Evolutionary conservation across 352 stramenopile genomes (phyloP).

Genomic region (Thraustotheca clavata): DNA sequence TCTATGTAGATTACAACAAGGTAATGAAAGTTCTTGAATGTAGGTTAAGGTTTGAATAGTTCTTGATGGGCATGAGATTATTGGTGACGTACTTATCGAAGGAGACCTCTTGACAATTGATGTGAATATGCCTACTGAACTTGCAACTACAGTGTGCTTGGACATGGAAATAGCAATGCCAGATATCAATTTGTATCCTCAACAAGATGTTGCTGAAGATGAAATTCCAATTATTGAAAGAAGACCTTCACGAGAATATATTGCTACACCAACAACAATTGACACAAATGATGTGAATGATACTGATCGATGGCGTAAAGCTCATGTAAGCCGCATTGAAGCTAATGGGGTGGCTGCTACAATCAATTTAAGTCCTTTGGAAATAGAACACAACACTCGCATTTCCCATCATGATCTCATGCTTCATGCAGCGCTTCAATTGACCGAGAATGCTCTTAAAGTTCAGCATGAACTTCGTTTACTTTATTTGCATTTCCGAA

Average conservation of each 20-base stretch:
- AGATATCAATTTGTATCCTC: background rate
- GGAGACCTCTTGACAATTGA: background rate
- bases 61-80: background rate
- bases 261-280: background rate
- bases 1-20: too few species aligned
- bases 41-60: background rate
- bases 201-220: background rate
- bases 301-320: constrained; percentile 13
- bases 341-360: background rate
- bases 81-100: background rate
- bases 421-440: constrained; percentile 17
- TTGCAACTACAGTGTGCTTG: background rate
- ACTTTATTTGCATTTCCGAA: constrained; percentile 18
- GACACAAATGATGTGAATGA: background rate
- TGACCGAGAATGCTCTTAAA: constrained; percentile 12
- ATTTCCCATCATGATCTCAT: constrained; percentile 19
- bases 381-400: constrained; percentile 20
- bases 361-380: constrained; percentile 9
- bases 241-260: background rate
- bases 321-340: constrained; percentile 8
- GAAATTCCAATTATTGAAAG: background rate
- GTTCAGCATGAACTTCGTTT: constrained; percentile 6
- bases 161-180: background rate
- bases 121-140: background rate
- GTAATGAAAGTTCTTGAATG: too few species aligned